Conservation (phyloP, 2,329 filamentous ascomycete species). For the Xylariaceae sp. region DNA sequence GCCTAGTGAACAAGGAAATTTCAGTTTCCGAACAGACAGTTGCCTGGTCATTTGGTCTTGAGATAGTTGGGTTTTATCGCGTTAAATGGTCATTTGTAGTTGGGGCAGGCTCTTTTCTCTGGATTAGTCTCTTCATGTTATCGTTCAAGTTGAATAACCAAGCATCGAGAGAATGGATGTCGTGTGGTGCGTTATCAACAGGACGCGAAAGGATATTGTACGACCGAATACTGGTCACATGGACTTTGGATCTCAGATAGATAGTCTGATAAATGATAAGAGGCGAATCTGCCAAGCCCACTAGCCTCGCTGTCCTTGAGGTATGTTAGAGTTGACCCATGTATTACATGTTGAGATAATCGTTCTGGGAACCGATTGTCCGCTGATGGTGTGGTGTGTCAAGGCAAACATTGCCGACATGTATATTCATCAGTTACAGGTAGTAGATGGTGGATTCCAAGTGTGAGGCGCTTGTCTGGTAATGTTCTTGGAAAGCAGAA, state of each 20-base stretch:
- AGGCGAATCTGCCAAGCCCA: background rate
- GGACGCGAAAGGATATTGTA: background rate
- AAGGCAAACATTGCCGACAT: background rate
- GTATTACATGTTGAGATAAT: background rate
- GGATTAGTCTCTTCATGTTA: background rate
- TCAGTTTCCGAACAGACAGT: background rate
- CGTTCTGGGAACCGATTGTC: slow-evolving; percentile 11
- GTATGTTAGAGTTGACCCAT: background rate
- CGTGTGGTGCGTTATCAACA: background rate
- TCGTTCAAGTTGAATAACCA: background rate
- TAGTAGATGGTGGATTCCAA: background rate
- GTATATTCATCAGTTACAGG: background rate
- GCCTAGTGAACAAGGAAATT: background rate
- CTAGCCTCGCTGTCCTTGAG: background rate
- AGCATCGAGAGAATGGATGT: background rate
- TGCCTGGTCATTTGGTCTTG: background rate
- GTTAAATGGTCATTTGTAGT: background rate
- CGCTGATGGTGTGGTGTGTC: background rate
- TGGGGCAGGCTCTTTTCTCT: background rate
- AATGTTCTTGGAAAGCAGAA: background rate
- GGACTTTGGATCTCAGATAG: background rate
- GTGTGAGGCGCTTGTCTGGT: background rate
- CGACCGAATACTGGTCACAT: background rate
- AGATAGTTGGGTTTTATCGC: background rate
- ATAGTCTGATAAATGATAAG: background rate